Evolutionary conservation across 192 early-diverging fungal species (phyloP), one percentile per base, ranked within the genome.

Genomic region (Umbelopsis sp.): DNA sequence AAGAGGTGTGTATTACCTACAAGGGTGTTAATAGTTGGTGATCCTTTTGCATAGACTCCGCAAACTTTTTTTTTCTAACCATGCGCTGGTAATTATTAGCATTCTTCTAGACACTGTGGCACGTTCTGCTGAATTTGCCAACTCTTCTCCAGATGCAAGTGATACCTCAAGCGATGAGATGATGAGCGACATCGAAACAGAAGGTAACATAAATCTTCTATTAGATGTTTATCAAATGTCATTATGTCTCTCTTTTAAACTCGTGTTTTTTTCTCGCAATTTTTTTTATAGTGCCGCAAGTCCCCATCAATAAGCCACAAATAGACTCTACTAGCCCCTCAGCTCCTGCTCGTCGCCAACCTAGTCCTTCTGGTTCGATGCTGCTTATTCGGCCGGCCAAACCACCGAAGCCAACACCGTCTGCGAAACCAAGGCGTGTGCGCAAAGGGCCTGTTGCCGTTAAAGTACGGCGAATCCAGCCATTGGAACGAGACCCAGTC

Each of bases 401-500:
- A 33, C 30, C 48, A 5, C 20, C 23, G 9, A 20, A 46, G 0
- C 41, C 49, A 50, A 22, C 67, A 1, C 44, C 46, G 44, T 72
- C 71, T 35, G 50, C 68, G 27, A 68, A 71, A 45, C 76, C 76
- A 5, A 78, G 73, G 45, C 71, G 71, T 22, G 69, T 64, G 46
- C 49, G 69, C 11, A 68, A 68, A 48, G 71, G 64, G 2, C 58
- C 64, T 35, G 64, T 67, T 7, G 68, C 68, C 30, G 64, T 35
- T 41, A 78, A 78, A 58, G 27, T 78, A 20, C 68, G 78, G 15
- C 67, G 78, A 65, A 80, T 83, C n/a, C 82, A 83, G 64, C 77
- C 80, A 12, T 55, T 88, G 9, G 82, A 82, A 64, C 71, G 70
- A 58, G 88, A 90, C 72, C 48, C 50, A 21, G 83, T 82, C 30